Conservation (phyloP, 495 filamentous ascomycete genomes). For the Hypoxylon crocopeplum region DNA sequence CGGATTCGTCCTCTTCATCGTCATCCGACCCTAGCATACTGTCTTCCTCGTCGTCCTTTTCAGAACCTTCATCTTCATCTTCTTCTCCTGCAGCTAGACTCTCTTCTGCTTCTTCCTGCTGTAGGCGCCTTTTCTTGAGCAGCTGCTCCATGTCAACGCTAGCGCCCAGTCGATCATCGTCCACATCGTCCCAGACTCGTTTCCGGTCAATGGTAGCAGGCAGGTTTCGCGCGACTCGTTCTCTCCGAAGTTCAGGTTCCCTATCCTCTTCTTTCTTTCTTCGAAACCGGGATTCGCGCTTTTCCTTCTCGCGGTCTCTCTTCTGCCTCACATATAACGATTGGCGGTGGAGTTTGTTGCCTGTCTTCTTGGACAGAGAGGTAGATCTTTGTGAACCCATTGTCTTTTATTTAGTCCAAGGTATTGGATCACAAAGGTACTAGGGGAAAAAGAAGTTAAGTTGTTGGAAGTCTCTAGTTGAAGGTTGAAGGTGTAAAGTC, state of each 20-base stretch:
- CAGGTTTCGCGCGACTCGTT: constrained; percentile 77
- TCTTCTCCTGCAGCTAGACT: constrained; percentile 48
- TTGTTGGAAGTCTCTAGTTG: no score
- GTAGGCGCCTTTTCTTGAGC: constrained; percentile 66
- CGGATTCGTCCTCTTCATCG: constrained; percentile 55
- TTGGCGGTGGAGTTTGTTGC: constrained; percentile 80
- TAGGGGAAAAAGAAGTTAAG: not conserved
- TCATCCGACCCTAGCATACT: constrained; percentile 72
- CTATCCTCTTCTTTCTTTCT: constrained; percentile 84
- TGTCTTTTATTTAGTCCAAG: not conserved
- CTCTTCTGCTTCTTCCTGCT: constrained; percentile 67
- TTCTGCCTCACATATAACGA: constrained; percentile 76
- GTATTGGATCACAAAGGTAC: not conserved
- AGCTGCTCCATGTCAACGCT: constrained; percentile 80
- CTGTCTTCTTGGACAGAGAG: constrained; percentile 34
- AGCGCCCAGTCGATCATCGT: constrained; percentile 75
- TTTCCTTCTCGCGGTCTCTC: constrained; percentile 70
- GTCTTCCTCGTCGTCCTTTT: constrained; percentile 63
- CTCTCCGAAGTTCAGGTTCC: constrained; percentile 75
- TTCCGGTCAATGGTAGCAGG: constrained; percentile 87
- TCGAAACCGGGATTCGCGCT: constrained; percentile 76
- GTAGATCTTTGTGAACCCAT: constrained; percentile 32
- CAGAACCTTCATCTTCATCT: constrained; percentile 51
- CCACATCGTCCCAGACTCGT: constrained; percentile 91
- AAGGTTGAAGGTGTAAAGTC: no score